Evolutionary conservation across 352 stramenopile genomes (phyloP), one percentile per base, ranked within the genome.

Genomic region (Phytophthora sojae): DNA sequence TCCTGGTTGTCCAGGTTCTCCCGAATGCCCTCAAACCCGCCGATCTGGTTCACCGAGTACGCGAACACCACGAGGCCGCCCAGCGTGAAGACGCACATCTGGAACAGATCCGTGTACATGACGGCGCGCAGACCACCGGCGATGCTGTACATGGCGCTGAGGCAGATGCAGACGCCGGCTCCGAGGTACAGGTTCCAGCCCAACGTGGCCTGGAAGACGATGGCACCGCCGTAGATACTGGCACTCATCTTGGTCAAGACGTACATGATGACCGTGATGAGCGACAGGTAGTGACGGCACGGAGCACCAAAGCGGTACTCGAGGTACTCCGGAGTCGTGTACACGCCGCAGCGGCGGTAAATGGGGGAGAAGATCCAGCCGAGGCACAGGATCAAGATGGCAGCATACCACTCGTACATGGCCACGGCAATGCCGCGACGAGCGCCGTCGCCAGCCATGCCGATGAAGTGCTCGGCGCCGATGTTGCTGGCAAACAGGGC

Each of bases 51-150:
- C 30, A 87, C 64, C 42, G 81, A 88, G 57, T 78, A 83, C 25
- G 67, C 47, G 60, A 90, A 83, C 25, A 92, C 79, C 8, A 90
- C 75, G n/a, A 91, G 61, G 1, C 84, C 82, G 55, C 84, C 84
- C 3, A 79, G 59, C 15, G 86, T 81, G 55, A 92, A 89, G 54
- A 90, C 81, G 57, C 80, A 85, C 76, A 88, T 91, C 55, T 92
- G 82, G 66, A 91, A 87, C 30, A 89, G 42, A 55, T 92, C 84
- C 14, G 84, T 91, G 76, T 91, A 91, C 76, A 91, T 91, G 25
- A 92, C 82, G 35, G 84, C 84, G 26, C 82, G 79, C 14, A 92
- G 69, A 12, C 84, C 84, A 50, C 82, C 84, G 14, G 81, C 74
- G 58, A 92, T 77, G 32, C 81, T 89, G 70, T 90, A 92, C 61